Base-by-base conservation (phyloP, 2,329 filamentous ascomycete genomes). In the Pyrenophora seminiperda region DNA sequence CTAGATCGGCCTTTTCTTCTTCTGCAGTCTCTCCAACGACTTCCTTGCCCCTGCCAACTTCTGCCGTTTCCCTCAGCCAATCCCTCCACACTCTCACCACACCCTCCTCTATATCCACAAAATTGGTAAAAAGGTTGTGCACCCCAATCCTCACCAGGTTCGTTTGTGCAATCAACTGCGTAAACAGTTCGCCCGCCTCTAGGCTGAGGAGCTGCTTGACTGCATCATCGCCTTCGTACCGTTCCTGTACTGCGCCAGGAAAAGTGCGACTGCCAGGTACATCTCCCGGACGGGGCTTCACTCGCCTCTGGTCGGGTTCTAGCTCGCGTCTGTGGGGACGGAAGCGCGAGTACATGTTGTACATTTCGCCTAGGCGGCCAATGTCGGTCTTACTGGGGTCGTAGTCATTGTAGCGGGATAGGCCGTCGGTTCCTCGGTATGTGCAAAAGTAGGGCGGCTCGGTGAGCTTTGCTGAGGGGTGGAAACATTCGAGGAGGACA, bases 401-500 rank as follows among this genome's bases (percentile, higher is more conserved):
- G 15, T 51, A 70, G 68, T 44, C 74, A 70, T 55, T 75, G 66
- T 48, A 76, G 59, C 34, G 69, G 43, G 77, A 75, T n/a, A 90
- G 73, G 2, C 81, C 81, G 57, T 85, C 77, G 1, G 86, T 90
- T 22, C 82, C 83, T 9, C 86, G 76, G 55, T 87, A 87, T 36
- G 83, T 78, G 72, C 89, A 92, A 66, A 82, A 81, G 10, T 91
- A 79, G 46, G 85, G 85, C 0, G 89, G 87, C 15, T 88, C 86
- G 4, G 81, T 85, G 41, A 88, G 77, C 70, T 86, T 87, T 18
- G 81, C 84, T 55, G 79, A 83, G 0, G 89, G 90, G 56, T 88
- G 89, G 65, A 88, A 92, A 69, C 88, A 90, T 74, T 93, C 89
- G 33, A 95, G 82, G 30, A 92, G 83, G 31, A 94, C 74, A 45